Conservation (phyloP, 768 basidiomycete species). For the Podaxis sp. region DNA sequence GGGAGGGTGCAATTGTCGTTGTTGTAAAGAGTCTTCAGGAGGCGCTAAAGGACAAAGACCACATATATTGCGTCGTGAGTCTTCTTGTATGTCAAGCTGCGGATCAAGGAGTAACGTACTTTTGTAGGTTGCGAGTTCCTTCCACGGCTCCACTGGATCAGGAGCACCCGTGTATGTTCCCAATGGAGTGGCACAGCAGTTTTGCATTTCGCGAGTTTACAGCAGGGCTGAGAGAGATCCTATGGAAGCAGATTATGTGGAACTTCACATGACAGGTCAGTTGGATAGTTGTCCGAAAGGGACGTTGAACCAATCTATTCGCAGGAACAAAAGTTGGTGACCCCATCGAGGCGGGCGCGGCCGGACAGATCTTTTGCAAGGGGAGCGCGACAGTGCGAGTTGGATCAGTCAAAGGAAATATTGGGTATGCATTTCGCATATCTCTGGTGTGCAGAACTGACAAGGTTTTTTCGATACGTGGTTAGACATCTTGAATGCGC, state of each 20-base stretch:
- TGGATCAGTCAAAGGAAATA: conserved; percentile 43
- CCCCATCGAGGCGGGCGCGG: conserved; percentile 47
- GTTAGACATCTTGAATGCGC: conserved; percentile 35
- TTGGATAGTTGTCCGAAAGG: neutral
- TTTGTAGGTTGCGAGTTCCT: conserved; percentile 34
- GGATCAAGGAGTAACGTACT: neutral
- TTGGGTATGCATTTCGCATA: conserved; percentile 28
- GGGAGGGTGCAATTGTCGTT: conserved; percentile 33
- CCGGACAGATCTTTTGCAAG: conserved; percentile 30
- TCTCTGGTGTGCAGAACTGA: neutral
- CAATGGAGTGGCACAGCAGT: conserved; percentile 29
- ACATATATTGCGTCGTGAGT: conserved; percentile 35
- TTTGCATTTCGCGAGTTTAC: conserved; percentile 34
- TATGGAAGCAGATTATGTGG: conserved; percentile 42
- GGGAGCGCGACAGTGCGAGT: conserved; percentile 29
- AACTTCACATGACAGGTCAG: conserved; percentile 45
- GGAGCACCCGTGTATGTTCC: conserved; percentile 33
- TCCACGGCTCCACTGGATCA: conserved; percentile 32
- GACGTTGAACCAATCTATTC: neutral
- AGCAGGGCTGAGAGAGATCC: conserved; percentile 24
- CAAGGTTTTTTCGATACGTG: neutral
- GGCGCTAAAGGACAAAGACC: conserved; percentile 34
- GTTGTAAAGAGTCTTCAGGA: conserved; percentile 35
- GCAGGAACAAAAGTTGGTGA: conserved; percentile 40
- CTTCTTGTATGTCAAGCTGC: neutral